Base-by-base conservation (phyloP, 257 asterid species). In the Petrea volubilis region DNA sequence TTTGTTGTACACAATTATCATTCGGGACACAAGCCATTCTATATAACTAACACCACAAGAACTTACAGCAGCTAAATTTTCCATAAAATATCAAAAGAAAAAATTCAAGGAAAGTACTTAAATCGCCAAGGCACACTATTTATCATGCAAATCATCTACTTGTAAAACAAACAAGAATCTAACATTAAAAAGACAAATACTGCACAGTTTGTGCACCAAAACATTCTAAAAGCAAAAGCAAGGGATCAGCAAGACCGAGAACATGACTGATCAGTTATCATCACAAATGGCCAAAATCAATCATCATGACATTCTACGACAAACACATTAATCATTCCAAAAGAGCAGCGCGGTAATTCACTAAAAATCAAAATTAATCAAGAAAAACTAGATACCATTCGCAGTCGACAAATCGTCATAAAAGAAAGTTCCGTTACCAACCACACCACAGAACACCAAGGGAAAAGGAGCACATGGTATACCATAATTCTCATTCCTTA, bases 401-500 rank as follows among this genome's bases (percentile, higher is more conserved):
- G 21, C 64, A 67, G 56, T 23, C 62, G 24, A 25, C 31, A 61
- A 50, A n/a, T n/a, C n/a, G n/a, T n/a, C n/a, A 27, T 2, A 11
- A 15, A 38, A 52, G 9, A 17, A 57, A 53, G n/a, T 20, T 5
- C 29, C 57, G 49, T 24, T 65, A 36, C 33, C 50, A 66, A 50
- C 15, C 13, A 50, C 62, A 63, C 41, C 28, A 15, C 24, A 21
- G 21, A 50, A 7, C 41, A 60, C 43, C 46, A 69, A 40, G 68
- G 3, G 58, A n/a, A 50, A 60, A n/a, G 8, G 49, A 27, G 14
- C 33, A 57, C 34, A 34, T 1, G 44, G 53, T 53, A 53, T 17
- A 70, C 5, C 60, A 67, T 24, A n/a, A 56, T 53, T 53, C 34
- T 33, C 60, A 47, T 44, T 68, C 51, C 18, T 34, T 64, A 59